Conservation (phyloP, 768 basidiomycete genomes). For the Suillus weaverae region DNA sequence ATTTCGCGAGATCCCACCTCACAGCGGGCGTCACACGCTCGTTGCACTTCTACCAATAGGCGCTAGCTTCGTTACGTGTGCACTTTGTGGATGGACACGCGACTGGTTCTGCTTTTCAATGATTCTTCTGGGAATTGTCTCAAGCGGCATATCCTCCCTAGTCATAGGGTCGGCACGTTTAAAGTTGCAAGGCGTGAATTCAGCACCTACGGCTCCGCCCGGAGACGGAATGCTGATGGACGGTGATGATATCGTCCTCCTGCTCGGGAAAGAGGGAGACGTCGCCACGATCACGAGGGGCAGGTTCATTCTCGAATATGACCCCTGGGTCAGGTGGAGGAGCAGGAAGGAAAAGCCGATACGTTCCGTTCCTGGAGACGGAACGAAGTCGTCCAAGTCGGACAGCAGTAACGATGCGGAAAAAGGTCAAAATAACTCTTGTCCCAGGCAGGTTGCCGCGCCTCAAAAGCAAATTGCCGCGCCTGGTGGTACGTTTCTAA, state of each 20-base stretch:
- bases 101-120: slow-evolving; percentile 24
- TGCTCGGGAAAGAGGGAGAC: slow-evolving; percentile 14
- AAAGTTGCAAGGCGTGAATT: slow-evolving; percentile 8
- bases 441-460: background rate
- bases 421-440: background rate
- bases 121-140: slow-evolving; percentile 22
- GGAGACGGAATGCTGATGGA: slow-evolving; percentile 29
- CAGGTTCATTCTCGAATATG: slow-evolving; percentile 24
- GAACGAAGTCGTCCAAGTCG: background rate
- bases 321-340: background rate
- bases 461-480: no score
- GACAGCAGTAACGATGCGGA: slow-evolving; percentile 8
- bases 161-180: slow-evolving; percentile 14
- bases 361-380: background rate
- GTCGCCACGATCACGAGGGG: slow-evolving; percentile 19
- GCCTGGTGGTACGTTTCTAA: no score
- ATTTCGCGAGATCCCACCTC: background rate
- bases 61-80: slow-evolving; percentile 15
- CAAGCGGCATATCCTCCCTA: slow-evolving; percentile 19
- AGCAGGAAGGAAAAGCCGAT: background rate
- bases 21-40: background rate
- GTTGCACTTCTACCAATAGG: slow-evolving; percentile 13
- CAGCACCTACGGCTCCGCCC: slow-evolving; percentile 26
- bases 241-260: slow-evolving; percentile 14
- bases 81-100: slow-evolving; percentile 12